A percentile compares a stretch with the other conserved stretches of the same genome.
These are phyloP conservation scores for Mucor indicus DNA, from an alignment of 371 early-diverging fungal species.

Conservation along the genomic window DNA sequence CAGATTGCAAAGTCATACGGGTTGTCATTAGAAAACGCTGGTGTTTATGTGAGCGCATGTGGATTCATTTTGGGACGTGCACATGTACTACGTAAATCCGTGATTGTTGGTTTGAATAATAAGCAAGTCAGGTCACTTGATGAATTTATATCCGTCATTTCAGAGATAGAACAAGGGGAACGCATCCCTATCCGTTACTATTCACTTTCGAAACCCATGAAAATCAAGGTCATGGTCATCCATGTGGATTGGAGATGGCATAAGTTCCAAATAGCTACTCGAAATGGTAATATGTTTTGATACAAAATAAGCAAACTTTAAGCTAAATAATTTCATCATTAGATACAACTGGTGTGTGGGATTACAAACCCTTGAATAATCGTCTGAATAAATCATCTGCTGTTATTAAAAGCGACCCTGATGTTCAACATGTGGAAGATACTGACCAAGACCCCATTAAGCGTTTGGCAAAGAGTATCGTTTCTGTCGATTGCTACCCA, in stretches of 20 bases:
- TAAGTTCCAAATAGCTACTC: constrained; percentile 67
- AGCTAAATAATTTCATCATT: not conserved
- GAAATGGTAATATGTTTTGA: constrained; percentile 60
- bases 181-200: constrained; percentile 82
- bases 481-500: constrained; percentile 64
- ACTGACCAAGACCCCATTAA: constrained; percentile 2
- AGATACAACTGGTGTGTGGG: constrained; percentile 82
- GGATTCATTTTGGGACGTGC: constrained; percentile 69
- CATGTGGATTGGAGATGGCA: constrained; percentile 85
- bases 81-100: constrained; percentile 53
- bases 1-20: constrained; percentile 80
- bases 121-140: constrained; percentile 73
- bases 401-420: not conserved
- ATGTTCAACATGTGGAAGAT: no score
- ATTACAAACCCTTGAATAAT: constrained; percentile 56
- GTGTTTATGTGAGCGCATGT: constrained; percentile 78
- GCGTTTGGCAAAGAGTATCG: constrained; percentile 33
- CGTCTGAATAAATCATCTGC: no score
- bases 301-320: not conserved
- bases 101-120: constrained; percentile 67
- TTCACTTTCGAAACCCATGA: constrained; percentile 58
- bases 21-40: constrained; percentile 66
- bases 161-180: constrained; percentile 68
- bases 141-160: constrained; percentile 67
- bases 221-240: constrained; percentile 70